A percentile compares a stretch with the other conserved stretches of the same genome.
These are phyloP conservation scores for Fraxinus platypoda DNA, from an alignment of 305 asterid genomes.

Conservation along the genomic window DNA sequence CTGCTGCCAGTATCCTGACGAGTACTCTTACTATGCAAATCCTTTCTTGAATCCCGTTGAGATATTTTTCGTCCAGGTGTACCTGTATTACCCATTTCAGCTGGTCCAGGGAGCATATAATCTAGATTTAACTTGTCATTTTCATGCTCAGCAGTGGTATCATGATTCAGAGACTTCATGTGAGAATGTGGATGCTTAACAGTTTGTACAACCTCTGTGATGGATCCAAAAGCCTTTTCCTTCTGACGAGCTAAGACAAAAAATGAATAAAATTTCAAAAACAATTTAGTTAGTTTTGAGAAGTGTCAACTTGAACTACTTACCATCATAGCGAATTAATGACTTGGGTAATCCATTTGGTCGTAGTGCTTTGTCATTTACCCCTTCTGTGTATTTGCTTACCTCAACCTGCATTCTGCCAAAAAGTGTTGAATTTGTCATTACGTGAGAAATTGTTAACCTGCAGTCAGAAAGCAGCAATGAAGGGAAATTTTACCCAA, in stretches of 20 bases:
- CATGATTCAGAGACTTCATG: constrained; percentile 49
- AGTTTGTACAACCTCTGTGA: constrained; percentile 86
- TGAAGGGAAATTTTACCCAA: constrained; percentile 58
- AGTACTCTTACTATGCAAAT: constrained; percentile 36
- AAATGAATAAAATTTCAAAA: constrained; percentile 26
- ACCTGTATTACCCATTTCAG: constrained; percentile 41
- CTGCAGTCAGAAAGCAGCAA: background rate
- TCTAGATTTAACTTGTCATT: constrained; percentile 44
- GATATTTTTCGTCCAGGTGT: constrained; percentile 53
- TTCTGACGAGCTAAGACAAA: constrained; percentile 84
- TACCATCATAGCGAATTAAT: constrained; percentile 92
- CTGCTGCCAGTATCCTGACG: constrained; percentile 39
- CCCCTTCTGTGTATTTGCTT: constrained; percentile 97
- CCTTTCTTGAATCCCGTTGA: constrained; percentile 31
- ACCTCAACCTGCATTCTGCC: constrained; percentile 99
- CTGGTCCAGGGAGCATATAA: constrained; percentile 67
- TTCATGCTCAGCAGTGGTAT: constrained; percentile 31
- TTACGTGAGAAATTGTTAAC: background rate
- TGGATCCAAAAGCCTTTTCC: constrained; percentile 83
- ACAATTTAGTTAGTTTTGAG: constrained; percentile 17
- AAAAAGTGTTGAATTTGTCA: constrained; percentile 9
- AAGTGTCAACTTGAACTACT: constrained; percentile 17
- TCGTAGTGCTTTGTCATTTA: constrained; percentile 67
- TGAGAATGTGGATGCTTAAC: constrained; percentile 74
- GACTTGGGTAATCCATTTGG: constrained; percentile 97